phyloP scores from a whole-genome alignment of 768 basidiomycete genomes.

The Leccinum imitatum region DNA sequence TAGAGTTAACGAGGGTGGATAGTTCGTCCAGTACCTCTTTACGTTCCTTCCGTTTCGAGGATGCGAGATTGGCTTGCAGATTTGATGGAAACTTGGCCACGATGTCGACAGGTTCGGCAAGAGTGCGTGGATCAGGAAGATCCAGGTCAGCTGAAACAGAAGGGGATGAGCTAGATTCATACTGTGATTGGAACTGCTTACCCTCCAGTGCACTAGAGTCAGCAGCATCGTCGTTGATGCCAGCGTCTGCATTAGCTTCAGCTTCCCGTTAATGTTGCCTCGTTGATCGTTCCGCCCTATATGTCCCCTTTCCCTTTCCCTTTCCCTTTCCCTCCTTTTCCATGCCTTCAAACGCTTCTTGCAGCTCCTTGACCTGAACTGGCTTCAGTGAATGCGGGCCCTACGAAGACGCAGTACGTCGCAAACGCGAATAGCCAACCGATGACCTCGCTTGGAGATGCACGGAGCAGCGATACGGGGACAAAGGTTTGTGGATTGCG shows the following conservation, averaged over 20 bases:
- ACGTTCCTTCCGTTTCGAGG: slow-evolving; percentile 97
- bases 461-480: too few species aligned
- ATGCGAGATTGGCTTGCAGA: slow-evolving; percentile 72
- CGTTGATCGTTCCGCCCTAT: slow-evolving; percentile 80
- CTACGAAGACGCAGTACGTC: too few species aligned
- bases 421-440: too few species aligned
- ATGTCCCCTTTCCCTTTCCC: slow-evolving; percentile 61
- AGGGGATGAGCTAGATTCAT: slow-evolving; percentile 4
- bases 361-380: slow-evolving; percentile 94
- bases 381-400: slow-evolving; percentile 62
- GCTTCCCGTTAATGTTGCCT: slow-evolving; percentile 72
- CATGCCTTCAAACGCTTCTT: slow-evolving; percentile 83
- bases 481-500: too few species aligned
- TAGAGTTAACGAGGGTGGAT: slow-evolving; percentile 61
- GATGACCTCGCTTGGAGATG: too few species aligned
- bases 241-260: slow-evolving; percentile 42
- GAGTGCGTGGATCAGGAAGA: slow-evolving; percentile 70
- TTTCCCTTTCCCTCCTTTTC: slow-evolving; percentile 66
- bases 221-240: slow-evolving; percentile 34
- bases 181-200: slow-evolving; percentile 27
- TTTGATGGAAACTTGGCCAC: slow-evolving; percentile 71
- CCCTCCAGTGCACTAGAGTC: slow-evolving; percentile 56
- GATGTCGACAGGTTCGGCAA: slow-evolving; percentile 82
- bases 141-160: slow-evolving; percentile 41
- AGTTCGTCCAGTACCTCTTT: slow-evolving; percentile 90